Percentiles rank a stretch among this genome's conserved stretches.
Conservation (phyloP, 2,329 filamentous ascomycete genomes). For the Penicillium digitatum region DNA sequence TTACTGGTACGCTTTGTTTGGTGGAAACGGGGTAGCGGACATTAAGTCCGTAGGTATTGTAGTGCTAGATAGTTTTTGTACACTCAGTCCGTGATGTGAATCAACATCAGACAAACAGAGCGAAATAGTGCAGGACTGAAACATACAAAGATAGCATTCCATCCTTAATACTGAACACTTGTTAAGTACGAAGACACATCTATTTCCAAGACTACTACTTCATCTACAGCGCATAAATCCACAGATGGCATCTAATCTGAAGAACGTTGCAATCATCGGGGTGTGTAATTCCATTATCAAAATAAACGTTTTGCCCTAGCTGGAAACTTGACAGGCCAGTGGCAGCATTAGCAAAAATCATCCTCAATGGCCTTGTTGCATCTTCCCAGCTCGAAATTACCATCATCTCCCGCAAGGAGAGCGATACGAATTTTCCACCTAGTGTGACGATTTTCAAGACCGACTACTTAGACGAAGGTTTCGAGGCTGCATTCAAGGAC, state of each 20-base stretch:
- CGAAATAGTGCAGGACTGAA: not conserved
- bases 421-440: constrained; percentile 19
- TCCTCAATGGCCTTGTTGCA: constrained; percentile 18
- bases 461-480: constrained; percentile 23
- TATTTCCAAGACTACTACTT: not conserved
- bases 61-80: not conserved
- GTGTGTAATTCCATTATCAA: constrained; percentile 8
- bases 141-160: not conserved
- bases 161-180: not conserved
- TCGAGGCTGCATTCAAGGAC: constrained; percentile 25
- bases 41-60: not conserved
- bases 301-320: not conserved
- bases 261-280: constrained; percentile 17
- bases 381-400: constrained; percentile 21
- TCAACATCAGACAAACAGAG: not conserved
- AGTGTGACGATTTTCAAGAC: constrained; percentile 20
- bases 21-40: not conserved
- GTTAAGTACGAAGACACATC: not conserved
- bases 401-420: constrained; percentile 23
- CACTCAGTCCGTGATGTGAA: not conserved
- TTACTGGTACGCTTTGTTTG: not conserved
- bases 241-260: constrained; percentile 8
- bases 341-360: constrained; percentile 24
- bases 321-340: constrained; percentile 18
- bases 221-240: not conserved